Conservation (phyloP, 805 yeast species). For the Metschnikowia colocasiae region DNA sequence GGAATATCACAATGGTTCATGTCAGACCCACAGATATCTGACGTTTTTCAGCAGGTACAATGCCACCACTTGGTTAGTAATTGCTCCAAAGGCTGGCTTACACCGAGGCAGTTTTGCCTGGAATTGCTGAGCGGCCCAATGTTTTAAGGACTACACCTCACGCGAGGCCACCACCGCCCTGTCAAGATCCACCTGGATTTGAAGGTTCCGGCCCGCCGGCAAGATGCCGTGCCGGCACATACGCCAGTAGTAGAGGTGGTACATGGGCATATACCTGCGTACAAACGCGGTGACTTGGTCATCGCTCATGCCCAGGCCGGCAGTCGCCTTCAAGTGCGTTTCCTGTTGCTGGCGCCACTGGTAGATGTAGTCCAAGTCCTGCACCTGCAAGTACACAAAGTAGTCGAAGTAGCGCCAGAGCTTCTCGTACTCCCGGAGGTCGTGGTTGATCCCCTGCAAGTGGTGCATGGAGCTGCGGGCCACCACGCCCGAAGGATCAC, state of each 20-base stretch:
- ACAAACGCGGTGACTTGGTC: conserved; percentile 64
- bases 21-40: no score
- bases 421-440: conserved; percentile 46
- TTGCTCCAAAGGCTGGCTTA: no score
- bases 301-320: conserved; percentile 81
- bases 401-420: conserved; percentile 58
- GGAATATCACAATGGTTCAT: no score
- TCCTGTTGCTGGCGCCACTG: conserved; percentile 81
- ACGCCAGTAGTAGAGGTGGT: conserved; percentile 59
- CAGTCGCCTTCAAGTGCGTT: conserved; percentile 47
- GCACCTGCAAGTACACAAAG: conserved; percentile 61
- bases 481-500: conserved; percentile 19
- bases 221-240: conserved; percentile 28
- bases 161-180: conserved; percentile 8
- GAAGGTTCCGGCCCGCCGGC: conserved; percentile 14
- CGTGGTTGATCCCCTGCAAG: conserved; percentile 45
- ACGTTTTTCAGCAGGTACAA: no score
- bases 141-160: no score
- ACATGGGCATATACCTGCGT: conserved; percentile 82
- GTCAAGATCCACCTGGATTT: conserved; percentile 16
- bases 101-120: no score
- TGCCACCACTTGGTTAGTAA: no score
- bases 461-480: conserved; percentile 25
- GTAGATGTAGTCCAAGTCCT: conserved; percentile 58
- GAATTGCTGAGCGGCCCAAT: no score